Percentiles rank a stretch among this genome's conserved stretches.
Conservation (phyloP, 2,329 filamentous ascomycete genomes). For the Exserohilum turcica region DNA sequence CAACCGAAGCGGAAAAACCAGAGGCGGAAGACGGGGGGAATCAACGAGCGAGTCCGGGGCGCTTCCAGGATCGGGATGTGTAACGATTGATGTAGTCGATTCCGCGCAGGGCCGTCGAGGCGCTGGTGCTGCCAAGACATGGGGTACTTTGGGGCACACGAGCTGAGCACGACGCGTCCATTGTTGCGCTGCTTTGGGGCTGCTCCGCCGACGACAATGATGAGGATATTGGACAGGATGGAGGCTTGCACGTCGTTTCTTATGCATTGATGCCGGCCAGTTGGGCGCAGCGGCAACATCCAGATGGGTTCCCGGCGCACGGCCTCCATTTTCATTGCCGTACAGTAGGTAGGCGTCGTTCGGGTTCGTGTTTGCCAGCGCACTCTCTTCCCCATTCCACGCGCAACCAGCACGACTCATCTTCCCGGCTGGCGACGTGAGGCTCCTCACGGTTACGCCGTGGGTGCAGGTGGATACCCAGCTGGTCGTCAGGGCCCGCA, state of each 20-base stretch:
- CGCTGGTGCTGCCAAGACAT: too few species aligned
- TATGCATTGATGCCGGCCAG: background rate
- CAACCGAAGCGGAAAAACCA: background rate
- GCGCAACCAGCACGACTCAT: slow-evolving; percentile 7
- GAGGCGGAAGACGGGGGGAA: slow-evolving; percentile 15
- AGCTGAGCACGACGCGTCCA: too few species aligned
- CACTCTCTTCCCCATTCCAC: slow-evolving; percentile 10
- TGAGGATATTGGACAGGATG: too few species aligned
- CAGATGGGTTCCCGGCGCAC: too few species aligned
- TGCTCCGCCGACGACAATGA: too few species aligned
- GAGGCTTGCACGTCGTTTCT: background rate
- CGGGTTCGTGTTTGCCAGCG: slow-evolving; percentile 9
- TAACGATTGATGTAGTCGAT: slow-evolving; percentile 2
- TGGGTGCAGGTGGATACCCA: background rate
- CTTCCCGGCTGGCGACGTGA: background rate
- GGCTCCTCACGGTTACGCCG: slow-evolving; percentile 3
- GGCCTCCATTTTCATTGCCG: too few species aligned
- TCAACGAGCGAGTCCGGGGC: slow-evolving; percentile 3
- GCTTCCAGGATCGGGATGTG: slow-evolving; percentile 8
- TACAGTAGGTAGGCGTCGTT: background rate
- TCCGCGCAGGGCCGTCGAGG: background rate
- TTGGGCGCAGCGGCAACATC: background rate
- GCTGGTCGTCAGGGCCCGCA: background rate
- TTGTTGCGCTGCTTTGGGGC: too few species aligned
- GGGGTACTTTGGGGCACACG: too few species aligned